Base-by-base conservation (phyloP, 495 filamentous ascomycete genomes). In the Aspergillus hancockii region DNA sequence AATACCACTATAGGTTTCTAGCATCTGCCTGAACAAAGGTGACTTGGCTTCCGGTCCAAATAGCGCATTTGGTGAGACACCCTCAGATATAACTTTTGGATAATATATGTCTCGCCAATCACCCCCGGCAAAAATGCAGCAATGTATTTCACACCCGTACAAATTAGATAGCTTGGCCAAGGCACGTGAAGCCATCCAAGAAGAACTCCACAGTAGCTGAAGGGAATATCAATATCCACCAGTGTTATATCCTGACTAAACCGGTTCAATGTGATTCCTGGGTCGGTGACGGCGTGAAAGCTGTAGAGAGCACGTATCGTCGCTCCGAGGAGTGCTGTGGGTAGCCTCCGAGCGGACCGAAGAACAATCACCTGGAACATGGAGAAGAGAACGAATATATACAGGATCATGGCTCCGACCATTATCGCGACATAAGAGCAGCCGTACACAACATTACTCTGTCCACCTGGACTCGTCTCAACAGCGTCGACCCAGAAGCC, bases 291-390 rank as follows among this genome's bases (percentile, higher is more conserved):
- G 30, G 30, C 30, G 18, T 46, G 41, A 22, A 46, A 46, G 41
- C 41, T 46, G 41, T 46, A 46, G 5, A 13, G 41, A 4, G 41
- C 41, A n/a, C 14, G 16, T 22, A 49, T 49, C 18, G 46, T 25
- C 12, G 46, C 18, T 49, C 18, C 8, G 10, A 49, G 12, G 25
- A 49, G 46, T 49, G 13, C 19, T 25, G 46, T 18, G 18, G n/a
- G 46, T 22, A 49, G 18, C 46, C 46, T 22, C 19, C 25, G 46
- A 49, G 46, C 46, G 19, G 46, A 49, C 21, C 46, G 46, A 19
- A 18, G 46, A 25, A 49, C 46, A 25, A 49, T 49, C 46, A 49
- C 46, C 19, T 49, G 46, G 19, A 49, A 49, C 46, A 49, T 49
- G 46, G 21, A 49, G 46, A 49, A 49, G 18, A 49, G 46, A 22